Evolutionary conservation across 2,329 filamentous ascomycete genomes (phyloP).

Genomic region (Claviceps cyperi): DNA sequence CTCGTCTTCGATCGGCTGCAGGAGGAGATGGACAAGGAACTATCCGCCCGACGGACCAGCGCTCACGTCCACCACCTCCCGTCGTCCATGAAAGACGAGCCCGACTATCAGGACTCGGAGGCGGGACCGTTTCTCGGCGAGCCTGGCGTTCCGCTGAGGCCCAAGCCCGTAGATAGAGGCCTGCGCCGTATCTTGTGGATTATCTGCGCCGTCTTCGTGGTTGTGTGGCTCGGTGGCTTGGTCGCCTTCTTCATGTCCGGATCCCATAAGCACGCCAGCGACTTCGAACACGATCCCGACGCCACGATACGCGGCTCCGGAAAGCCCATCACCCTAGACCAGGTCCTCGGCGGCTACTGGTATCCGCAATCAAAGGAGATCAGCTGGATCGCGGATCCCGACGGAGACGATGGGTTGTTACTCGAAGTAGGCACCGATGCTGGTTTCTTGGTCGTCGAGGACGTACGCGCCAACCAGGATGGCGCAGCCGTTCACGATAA

Average conservation of each 20-base stretch:
- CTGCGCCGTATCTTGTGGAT: constrained; percentile 50
- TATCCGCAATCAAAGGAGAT: constrained; percentile 48
- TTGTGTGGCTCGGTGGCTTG: constrained; percentile 55
- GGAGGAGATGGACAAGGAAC: constrained; percentile 31
- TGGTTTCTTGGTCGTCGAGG: constrained; percentile 73
- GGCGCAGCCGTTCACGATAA: constrained; percentile 20
- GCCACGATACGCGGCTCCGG: constrained; percentile 50
- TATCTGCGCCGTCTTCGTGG: constrained; percentile 42
- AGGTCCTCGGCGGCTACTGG: constrained; percentile 55
- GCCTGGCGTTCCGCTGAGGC: constrained; percentile 20
- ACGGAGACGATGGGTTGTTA: constrained; percentile 71
- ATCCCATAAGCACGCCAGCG: constrained; percentile 48
- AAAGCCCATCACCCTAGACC: constrained; percentile 59
- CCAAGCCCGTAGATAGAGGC: constrained; percentile 48
- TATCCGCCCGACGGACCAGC: constrained; percentile 8
- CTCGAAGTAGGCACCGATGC: constrained; percentile 58
- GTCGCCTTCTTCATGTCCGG: constrained; percentile 51
- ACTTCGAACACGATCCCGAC: constrained; percentile 51
- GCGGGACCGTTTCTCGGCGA: constrained; percentile 37
- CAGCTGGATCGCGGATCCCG: constrained; percentile 60
- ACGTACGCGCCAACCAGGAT: constrained; percentile 45
- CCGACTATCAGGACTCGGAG: constrained; percentile 27
- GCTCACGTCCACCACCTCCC: constrained; percentile 10
- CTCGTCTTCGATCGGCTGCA: constrained; percentile 66
- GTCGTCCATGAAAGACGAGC: constrained; percentile 18